These are phyloP conservation scores for Boletus reticuloceps DNA, from an alignment of 768 basidiomycete genomes.

Conservation along the genomic window DNA sequence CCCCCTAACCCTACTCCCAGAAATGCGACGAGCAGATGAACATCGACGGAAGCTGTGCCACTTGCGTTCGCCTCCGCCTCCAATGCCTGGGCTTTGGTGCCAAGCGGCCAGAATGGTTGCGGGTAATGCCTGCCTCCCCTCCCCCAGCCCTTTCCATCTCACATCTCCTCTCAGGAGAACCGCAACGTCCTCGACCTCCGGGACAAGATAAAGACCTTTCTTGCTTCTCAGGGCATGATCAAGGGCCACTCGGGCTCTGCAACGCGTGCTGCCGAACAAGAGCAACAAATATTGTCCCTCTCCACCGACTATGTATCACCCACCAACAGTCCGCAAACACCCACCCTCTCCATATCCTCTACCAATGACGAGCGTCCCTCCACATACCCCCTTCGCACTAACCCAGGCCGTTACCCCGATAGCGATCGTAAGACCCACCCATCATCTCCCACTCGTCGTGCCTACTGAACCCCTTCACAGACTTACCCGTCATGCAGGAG, in stretches of 20 bases:
- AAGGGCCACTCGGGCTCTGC: constrained; percentile 80
- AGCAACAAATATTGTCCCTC: constrained; percentile 50
- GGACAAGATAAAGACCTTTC: constrained; percentile 76
- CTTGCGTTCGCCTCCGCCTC: constrained; percentile 76
- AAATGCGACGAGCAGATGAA: constrained; percentile 82
- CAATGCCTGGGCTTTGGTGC: constrained; percentile 84
- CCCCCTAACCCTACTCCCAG: constrained; percentile 37
- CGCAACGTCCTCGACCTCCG: constrained; percentile 65
- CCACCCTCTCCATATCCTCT: constrained; percentile 45
- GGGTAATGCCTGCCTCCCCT: constrained; percentile 43
- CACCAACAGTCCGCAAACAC: constrained; percentile 42
- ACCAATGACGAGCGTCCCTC: constrained; percentile 38
- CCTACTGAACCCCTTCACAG: constrained; percentile 10
- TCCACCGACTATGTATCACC: constrained; percentile 45
- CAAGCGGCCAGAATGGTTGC: constrained; percentile 82
- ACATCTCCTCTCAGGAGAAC: constrained; percentile 51
- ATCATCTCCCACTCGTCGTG: background rate
- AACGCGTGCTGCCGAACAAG: constrained; percentile 54
- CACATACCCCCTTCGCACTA: constrained; percentile 28
- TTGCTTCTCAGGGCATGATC: constrained; percentile 84
- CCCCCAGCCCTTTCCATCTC: background rate
- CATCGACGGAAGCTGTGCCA: constrained; percentile 61
- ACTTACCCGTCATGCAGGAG: constrained; percentile 31
- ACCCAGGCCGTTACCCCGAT: constrained; percentile 26
- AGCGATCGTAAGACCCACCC: constrained; percentile 24